These are phyloP conservation scores for Biancaea sappan DNA, from an alignment of 306 rosid species.

Conservation along the genomic window DNA sequence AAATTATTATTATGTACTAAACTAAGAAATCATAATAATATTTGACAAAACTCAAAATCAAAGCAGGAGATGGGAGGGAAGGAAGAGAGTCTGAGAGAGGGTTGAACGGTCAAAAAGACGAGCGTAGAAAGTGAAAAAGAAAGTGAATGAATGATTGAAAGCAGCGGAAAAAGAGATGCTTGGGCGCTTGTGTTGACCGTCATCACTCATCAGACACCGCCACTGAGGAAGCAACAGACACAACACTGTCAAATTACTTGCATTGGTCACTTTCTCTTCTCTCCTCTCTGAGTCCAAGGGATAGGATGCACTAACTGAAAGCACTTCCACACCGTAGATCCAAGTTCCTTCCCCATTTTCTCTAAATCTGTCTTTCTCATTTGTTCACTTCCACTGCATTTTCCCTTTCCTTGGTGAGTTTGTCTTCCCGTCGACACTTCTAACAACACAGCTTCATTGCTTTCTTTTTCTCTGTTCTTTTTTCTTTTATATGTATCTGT, in stretches of 20 bases:
- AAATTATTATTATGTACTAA: too few species aligned
- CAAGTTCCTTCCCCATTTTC: not conserved
- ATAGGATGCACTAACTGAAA: not conserved
- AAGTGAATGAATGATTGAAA: not conserved
- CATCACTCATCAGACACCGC: slow-evolving; percentile 31
- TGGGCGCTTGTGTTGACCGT: slow-evolving; percentile 52
- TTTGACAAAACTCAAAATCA: not conserved
- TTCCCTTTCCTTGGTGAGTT: slow-evolving; percentile 22
- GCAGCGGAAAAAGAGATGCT: not conserved
- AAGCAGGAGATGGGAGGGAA: not conserved
- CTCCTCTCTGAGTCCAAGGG: not conserved
- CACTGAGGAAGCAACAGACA: not conserved
- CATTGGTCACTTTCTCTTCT: slow-evolving; percentile 22
- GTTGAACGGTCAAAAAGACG: slow-evolving; percentile 72
- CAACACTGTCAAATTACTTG: slow-evolving; percentile 15
- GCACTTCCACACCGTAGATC: not conserved
- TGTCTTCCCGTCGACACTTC: not conserved
- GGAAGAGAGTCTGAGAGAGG: too few species aligned
- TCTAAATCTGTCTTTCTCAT: not conserved
- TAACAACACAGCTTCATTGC: not conserved
- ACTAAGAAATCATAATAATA: too few species aligned
- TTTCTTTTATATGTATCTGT: too few species aligned
- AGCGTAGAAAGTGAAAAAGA: slow-evolving; percentile 40
- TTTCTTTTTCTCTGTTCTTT: not conserved
- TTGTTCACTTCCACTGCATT: slow-evolving; percentile 20